A percentile compares a stretch with the other conserved stretches of the same genome.
Evolutionary conservation across 1,284 basidiomycete species (phyloP).

Genomic region (Coniophora puteana): DNA sequence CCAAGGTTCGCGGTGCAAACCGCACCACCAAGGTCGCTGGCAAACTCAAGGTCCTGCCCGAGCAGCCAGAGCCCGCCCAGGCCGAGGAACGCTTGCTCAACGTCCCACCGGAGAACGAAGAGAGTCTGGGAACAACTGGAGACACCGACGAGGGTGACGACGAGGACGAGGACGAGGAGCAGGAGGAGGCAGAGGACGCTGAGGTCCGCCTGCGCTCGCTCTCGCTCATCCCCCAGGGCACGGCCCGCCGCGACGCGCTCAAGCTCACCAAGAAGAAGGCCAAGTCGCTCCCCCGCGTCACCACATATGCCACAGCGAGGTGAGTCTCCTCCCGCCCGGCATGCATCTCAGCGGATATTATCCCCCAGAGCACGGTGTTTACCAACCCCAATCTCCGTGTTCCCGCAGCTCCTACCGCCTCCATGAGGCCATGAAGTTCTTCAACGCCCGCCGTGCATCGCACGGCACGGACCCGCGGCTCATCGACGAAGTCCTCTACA

Average conservation of each 20-base stretch:
- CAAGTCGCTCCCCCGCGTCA: constrained; percentile 90
- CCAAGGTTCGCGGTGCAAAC: constrained; percentile 68
- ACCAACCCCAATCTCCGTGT: no score
- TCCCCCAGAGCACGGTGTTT: not conserved
- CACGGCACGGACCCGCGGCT: constrained; percentile 83
- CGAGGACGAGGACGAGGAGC: constrained; percentile 70
- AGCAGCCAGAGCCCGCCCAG: constrained; percentile 69
- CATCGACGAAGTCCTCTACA: constrained; percentile 82
- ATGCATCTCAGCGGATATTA: not conserved
- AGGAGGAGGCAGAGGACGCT: constrained; percentile 56
- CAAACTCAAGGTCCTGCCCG: constrained; percentile 92
- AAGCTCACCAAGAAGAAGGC: constrained; percentile 92
- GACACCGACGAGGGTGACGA: constrained; percentile 72
- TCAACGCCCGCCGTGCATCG: constrained; percentile 74
- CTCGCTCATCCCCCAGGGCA: constrained; percentile 90
- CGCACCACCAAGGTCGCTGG: constrained; percentile 84
- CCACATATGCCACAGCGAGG: constrained; percentile 93
- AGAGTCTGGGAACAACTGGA: constrained; percentile 50
- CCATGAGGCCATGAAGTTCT: constrained; percentile 83
- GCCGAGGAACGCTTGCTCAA: constrained; percentile 21
- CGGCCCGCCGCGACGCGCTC: constrained; percentile 87
- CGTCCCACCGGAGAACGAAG: constrained; percentile 34
- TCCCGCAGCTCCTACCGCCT: constrained; percentile 82
- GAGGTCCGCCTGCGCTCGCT: constrained; percentile 86
- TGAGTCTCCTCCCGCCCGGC: constrained; percentile 43